These are phyloP conservation scores for Podospora tetraspora DNA, from an alignment of 495 filamentous ascomycete species.

Conservation along the genomic window DNA sequence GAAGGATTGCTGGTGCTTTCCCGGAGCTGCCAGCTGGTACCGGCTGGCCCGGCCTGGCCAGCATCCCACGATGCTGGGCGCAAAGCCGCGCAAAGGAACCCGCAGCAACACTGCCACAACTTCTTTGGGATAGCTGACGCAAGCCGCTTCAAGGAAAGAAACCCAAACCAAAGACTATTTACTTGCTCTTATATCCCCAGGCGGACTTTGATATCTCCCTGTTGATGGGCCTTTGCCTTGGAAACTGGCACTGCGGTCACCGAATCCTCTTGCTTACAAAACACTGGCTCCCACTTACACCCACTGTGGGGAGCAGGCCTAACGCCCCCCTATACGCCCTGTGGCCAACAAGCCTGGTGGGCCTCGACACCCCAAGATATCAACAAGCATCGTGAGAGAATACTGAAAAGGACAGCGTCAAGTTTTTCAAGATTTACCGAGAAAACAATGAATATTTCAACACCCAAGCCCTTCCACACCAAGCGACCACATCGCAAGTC, in stretches of 20 bases:
- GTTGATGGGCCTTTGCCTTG: not conserved
- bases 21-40: not conserved
- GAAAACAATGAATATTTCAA: not conserved
- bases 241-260: too few relatives aligned
- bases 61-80: not conserved
- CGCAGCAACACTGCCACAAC: not conserved
- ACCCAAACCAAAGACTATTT: not conserved
- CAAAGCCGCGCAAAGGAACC: not conserved
- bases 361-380: not conserved
- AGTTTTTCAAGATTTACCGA: not conserved
- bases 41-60: not conserved
- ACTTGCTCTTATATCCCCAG: not conserved
- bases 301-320: not conserved
- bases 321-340: not conserved
- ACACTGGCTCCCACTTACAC: not conserved
- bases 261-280: not conserved
- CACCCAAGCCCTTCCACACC: slow-evolving; percentile 35
- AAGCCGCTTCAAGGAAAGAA: not conserved
- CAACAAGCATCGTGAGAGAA: not conserved
- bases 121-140: not conserved
- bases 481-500: slow-evolving; percentile 52
- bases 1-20: not conserved
- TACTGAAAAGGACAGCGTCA: not conserved
- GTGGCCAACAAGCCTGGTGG: not conserved
- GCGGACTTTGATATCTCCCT: not conserved